Evolutionary conservation across 768 basidiomycete genomes (phyloP).

Genomic region (Leccinum imitatum): DNA sequence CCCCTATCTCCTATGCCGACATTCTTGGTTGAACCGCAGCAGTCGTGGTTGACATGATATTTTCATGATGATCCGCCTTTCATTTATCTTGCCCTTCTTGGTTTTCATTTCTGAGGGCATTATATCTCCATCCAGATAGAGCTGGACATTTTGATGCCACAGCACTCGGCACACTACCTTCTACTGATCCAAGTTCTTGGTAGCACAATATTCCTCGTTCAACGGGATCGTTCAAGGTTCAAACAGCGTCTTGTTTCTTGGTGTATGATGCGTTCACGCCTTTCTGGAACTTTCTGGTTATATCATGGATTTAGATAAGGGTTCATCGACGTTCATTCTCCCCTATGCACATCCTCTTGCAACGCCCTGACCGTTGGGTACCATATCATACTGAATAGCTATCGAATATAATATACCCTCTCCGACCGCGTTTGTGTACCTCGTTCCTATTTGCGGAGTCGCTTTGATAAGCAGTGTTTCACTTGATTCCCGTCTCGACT

Average conservation of each 20-base stretch:
- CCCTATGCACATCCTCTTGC: background rate
- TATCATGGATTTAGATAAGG: background rate
- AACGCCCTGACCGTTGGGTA: background rate
- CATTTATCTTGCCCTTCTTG: constrained; percentile 3
- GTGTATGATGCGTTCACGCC: constrained; percentile 8
- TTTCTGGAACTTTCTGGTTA: background rate
- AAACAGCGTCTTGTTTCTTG: background rate
- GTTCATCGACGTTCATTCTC: background rate
- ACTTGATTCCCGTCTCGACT: background rate
- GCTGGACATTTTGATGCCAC: constrained; percentile 18
- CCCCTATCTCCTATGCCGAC: background rate
- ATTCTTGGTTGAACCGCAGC: constrained; percentile 3
- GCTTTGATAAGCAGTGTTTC: constrained; percentile 18
- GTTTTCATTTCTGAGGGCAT: constrained; percentile 1
- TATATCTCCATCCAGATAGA: constrained; percentile 21
- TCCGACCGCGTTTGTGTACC: background rate
- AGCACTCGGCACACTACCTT: background rate
- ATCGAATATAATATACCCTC: background rate
- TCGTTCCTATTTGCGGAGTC: background rate
- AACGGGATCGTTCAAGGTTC: background rate
- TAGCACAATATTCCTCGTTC: background rate
- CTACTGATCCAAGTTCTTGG: background rate
- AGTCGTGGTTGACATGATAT: background rate
- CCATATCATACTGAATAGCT: background rate
- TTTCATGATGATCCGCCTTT: constrained; percentile 8